Base-by-base conservation (phyloP, 208 protist genomes). In the Trypanosoma congolense region DNA sequence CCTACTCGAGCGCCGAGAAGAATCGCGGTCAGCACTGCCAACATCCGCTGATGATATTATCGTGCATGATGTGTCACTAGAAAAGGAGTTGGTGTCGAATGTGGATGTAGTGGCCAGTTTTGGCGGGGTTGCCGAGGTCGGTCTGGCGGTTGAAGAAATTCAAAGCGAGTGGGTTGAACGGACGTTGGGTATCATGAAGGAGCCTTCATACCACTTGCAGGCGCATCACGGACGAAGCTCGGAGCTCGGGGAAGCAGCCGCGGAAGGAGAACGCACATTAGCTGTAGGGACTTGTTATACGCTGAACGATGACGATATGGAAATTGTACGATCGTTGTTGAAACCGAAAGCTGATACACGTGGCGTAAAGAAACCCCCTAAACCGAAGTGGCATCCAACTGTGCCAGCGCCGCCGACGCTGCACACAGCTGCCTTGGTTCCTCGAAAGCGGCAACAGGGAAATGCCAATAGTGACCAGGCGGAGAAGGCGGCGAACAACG, bases 151-250 rank as follows among this genome's bases (percentile, higher is more conserved):
- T 53, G 26, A 51, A 12, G 61, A 66, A 29, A 51, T 54, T 9
- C 61, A 66, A 38, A 52, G 40, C 6, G 61, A 47, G 28, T 66
- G 61, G 61, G 16, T 66, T n/a, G 52, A 58, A 25, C 28, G 45
- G 21, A 54, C 51, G 21, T 2, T 66, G 42, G 61, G 61, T 4
- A 10, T 26, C 41, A 14, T n/a, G 33, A 21, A 29, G 25, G 40
- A 14, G 4, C n/a, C 57, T 29, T 35, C 40, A 10, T 63, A 63
- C 21, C 38, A 40, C 21, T 36, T 56, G 29, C 33, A 16, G 14
- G 1, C 6, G 6, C 2, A 44, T 1, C 25, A 47, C 33, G n/a
- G 38, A 25, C 30, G 55, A 16, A 16, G 12, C 2, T 62, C 56
- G 26, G 24, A 43, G 9, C 5, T 18, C 3, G 30, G 14, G 33